Evolutionary conservation across 2,329 filamentous ascomycete species (phyloP), one percentile per base, ranked within the genome.

Genomic region (Chaetomiaceae sp.): DNA sequence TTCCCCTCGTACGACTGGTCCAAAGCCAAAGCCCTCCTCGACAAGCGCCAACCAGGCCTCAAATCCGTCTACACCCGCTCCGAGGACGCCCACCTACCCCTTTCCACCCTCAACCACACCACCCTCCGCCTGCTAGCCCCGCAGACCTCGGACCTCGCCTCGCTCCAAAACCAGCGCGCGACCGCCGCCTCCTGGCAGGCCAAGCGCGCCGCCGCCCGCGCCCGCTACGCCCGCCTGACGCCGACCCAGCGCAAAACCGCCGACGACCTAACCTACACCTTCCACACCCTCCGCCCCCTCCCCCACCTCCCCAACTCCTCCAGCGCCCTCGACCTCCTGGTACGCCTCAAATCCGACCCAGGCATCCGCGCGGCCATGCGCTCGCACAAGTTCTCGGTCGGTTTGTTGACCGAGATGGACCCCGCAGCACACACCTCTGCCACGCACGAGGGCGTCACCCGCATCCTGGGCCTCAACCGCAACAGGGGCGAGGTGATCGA

Each of bases 341-440:
- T 87, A 66, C 82, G 88, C 1, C 77, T 99, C 3, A 84, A 84
- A 59, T 80, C 86, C 56, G 94, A 99, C 68, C 85, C 89, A 0
- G 94, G 94, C 7, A 92, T 99, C 71, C 85, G 85, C 59, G 77
- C 85, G 1, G 80, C 84, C 1, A 99, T 99, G 94, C 76, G 80
- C 15, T 85, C 84, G 63, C 91, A 96, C 73, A 81, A 84, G 59
- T 96, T 95, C 74, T 82, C 80, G 19, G 94, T 99, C 1, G 86
- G 86, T 0, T 71, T 97, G 3, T 77, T 99, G 23, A 96, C 91
- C 0, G 94, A 99, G 71, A 97, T 99, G 92, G 88, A 99, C 63
- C 94, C 94, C 0, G 78, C 85, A 0, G 80, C 85, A 61, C 84
- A 96, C 69, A 96, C 91, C 0, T 69, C 79, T 58, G 69, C 75